Base-by-base conservation (phyloP, 257 asterid species). In the Linderniella brevidens region DNA sequence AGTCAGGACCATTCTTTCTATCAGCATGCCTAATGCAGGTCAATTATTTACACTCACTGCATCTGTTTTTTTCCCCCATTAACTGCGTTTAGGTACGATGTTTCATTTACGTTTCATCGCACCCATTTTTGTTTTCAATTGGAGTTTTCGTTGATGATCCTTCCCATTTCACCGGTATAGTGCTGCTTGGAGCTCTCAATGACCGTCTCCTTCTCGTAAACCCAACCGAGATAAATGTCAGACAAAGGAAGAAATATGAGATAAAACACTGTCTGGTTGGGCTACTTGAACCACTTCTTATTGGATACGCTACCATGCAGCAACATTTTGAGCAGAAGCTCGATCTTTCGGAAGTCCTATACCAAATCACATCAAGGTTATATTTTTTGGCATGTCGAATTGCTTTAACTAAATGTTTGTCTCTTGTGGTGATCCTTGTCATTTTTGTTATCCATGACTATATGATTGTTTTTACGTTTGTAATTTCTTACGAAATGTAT, bases 301-400 rank as follows among this genome's bases (percentile, higher is more conserved):
- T 90, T 64, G 99, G 99, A 58, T 90, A 70, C 66, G 84, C 87
- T 29, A 85, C 99, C 39, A 81, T 90, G 96, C 94, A 90, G 64
- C 93, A 85, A 62, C 78, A 79, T 65, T 90, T 85, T 70, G 99
- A 90, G 72, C 99, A 90, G 93, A 90, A 90, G 72, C 79, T 90
- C 57, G 94, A 90, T 68, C 83, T 90, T 57, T 77, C 99, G 25
- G 99, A 90, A 74, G 79, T 90, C 65, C 67, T 90, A 46, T 90
- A 90, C 78, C 99, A 90, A 74, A 85, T 90, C 56, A 90, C 99
- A 37, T 85, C 99, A 58, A 85, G 99, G 99, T 25, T 25, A 25
- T 90, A 64, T 37, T 45, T 58, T 57, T 54, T 57, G 17, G 40
- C 29, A 13, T 44, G 11, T 13, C 8, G 13, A 46, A 1, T 11